Conservation (phyloP, 2,329 filamentous ascomycete genomes). For the Thelonectria discophora region DNA sequence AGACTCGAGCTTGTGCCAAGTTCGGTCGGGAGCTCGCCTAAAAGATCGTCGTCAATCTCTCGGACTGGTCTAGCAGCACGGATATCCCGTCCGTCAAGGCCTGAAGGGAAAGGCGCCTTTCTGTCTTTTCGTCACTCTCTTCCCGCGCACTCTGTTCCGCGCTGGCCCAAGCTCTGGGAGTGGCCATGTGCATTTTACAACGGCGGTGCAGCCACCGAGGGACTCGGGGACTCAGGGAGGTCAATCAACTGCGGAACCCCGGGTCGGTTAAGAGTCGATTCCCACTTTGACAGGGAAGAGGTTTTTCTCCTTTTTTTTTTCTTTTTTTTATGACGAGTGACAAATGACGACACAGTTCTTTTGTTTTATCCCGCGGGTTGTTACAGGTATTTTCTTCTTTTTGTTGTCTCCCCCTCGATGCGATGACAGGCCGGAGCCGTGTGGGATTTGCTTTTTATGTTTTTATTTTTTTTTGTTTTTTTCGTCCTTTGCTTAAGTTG, state of each 20-base stretch:
- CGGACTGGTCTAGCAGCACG: background rate
- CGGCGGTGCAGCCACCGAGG: constrained; percentile 31
- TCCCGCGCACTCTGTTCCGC: constrained; percentile 2
- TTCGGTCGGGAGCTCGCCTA: background rate
- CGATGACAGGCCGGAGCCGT: too few relatives aligned
- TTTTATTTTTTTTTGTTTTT: too few relatives aligned
- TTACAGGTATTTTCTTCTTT: background rate
- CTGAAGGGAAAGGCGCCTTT: background rate
- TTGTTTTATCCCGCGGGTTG: too few relatives aligned
- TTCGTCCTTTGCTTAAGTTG: too few relatives aligned
- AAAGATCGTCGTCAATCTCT: constrained; percentile 1
- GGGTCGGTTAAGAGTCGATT: background rate
- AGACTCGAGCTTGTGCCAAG: background rate
- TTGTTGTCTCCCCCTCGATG: constrained; percentile 3
- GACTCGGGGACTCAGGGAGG: too few relatives aligned
- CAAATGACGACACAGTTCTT: background rate
- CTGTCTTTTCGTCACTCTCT: too few relatives aligned
- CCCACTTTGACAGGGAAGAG: background rate
- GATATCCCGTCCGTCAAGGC: background rate
- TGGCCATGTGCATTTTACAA: constrained; percentile 33
- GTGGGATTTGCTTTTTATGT: too few relatives aligned
- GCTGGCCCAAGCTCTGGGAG: background rate
- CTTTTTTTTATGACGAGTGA: constrained; percentile 5
- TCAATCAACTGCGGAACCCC: background rate
- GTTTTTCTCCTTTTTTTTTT: background rate